Base-by-base conservation (phyloP, 2,329 filamentous ascomycete genomes). In the Drechslerella coelobrocha region DNA sequence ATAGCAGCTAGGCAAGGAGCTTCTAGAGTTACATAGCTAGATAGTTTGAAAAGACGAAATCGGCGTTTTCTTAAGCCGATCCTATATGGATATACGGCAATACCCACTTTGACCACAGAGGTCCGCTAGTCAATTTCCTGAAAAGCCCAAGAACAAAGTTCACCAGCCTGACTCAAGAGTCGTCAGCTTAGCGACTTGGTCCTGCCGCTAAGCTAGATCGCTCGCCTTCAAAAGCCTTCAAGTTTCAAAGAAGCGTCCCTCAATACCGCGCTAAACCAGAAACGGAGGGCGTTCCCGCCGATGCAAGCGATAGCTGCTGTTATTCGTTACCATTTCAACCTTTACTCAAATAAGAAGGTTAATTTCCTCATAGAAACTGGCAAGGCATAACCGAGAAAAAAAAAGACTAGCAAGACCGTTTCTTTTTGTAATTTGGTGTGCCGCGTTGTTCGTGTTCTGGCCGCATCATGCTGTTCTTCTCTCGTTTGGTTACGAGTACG, bases 331-430 rank as follows among this genome's bases (percentile, higher is more conserved):
- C n/a, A 6, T 12, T 31, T 31, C 12, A 12, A 21, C 9, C n/a
- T 45, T 17, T 54, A 19, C 48, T 45, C 17, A 54, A 37, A 55
- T 53, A 55, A 47, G 50, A 50, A 41, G 47, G 31, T 29, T 39
- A 37, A 23, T 26, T 39, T 57, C 21, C 37, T 26, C 19, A 21
- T 39, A 31, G 8, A 3, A 34, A 21, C 5, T 24, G 29, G 39
- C 50, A 69, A 69, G 57, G 57, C 65, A 61, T 61, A 61, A 52
- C 55, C 57, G 65, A 69, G 31, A 45, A 24, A 23, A 56, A 45
- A 45, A 45, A n/a, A 45, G 19, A 45, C 4, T 23, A 19, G 2
- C 9, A 4, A 21, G 14, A 17, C 41, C 9, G 21, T 19, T 19
- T 56, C 14, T 50, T 31, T 39, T 34, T 34, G n/a, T n/a, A n/a